Conservation (phyloP, 441 rosid genomes). For the Erodium trifolium region DNA sequence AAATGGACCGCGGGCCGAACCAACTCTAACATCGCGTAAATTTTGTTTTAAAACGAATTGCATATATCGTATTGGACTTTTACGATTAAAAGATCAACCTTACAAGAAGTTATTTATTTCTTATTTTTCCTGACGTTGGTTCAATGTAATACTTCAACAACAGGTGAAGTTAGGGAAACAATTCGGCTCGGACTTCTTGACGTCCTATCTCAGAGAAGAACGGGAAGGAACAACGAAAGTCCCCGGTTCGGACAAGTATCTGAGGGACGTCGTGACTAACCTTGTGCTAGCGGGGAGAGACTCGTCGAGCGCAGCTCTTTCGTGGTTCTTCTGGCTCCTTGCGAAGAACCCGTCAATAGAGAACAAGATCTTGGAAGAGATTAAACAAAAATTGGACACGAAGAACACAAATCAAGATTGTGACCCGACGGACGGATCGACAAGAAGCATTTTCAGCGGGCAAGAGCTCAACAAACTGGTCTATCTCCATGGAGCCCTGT, state of each 20-base stretch:
- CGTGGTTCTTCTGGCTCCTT: not conserved
- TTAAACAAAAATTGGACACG: not conserved
- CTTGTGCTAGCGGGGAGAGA: conserved; percentile 24
- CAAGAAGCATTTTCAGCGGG: no score
- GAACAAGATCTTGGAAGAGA: not conserved
- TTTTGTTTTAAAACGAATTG: no score
- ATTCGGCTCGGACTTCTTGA: conserved; percentile 13
- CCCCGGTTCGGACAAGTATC: conserved; percentile 11
- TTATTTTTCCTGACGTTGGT: no score
- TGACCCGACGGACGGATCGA: no score
- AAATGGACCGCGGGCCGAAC: no score
- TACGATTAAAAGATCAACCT: no score
- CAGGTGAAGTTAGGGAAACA: no score
- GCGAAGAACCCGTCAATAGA: not conserved
- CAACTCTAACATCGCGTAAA: no score
- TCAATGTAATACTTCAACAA: no score
- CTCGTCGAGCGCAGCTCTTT: not conserved
- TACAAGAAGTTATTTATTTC: no score
- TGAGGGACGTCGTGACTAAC: conserved; percentile 19
- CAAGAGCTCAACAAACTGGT: conserved; percentile 10
- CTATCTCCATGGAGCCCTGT: conserved; percentile 31
- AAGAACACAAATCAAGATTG: no score
- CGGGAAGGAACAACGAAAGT: not conserved
- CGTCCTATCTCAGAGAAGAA: conserved; percentile 8
- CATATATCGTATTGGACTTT: no score